Evolutionary conservation across 768 basidiomycete species (phyloP), one percentile per base, ranked within the genome.

Genomic region (Rhodotorula sphaerocarpa): DNA sequence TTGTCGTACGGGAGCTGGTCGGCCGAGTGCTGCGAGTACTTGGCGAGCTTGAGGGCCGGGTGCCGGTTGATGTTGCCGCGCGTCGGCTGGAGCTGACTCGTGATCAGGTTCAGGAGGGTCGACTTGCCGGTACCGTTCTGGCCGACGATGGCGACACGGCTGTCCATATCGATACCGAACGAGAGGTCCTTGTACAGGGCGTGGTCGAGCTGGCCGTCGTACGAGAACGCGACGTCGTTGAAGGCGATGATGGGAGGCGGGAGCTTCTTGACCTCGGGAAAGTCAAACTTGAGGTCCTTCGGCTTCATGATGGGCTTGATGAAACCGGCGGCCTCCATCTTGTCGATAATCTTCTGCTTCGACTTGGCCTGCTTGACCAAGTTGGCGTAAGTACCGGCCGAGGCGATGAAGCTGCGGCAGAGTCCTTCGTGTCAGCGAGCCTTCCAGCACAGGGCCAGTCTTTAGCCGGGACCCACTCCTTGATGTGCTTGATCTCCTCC

Each of bases 311-410:
- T 79, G 78, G 90, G 90, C 77, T 99, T 90, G 74, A 99, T 82
- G 46, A 99, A 81, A 66, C 93, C 93, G 20, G 92, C 93, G 31
- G 93, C 93, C 80, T 99, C 95, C 93, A 99, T 99, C 83, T 99
- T 99, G 81, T 99, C 93, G 77, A 99, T 93, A 67, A 99, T 97
- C 82, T 99, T 99, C 77, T 99, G 93, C 76, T 99, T 99, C 54
- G 92, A 96, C 79, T 99, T 96, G 70, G 93, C 93, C 77, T 99
- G 93, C 73, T 86, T 89, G 72, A 99, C 93, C 70, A 99, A 83
- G 77, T 99, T 99, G 70, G 93, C 95, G 75, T 97, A 99, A 41
- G 93, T 99, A 83, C 93, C 93, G 41, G 93, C 93, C n/a, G 90
- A 92, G 11, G 95, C 90, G 70, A 97, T 97, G 82, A 96, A 96